Evolutionary conservation across 1,139 yeast species (phyloP).

Genomic region (Zygotorulaspora mrakii): DNA sequence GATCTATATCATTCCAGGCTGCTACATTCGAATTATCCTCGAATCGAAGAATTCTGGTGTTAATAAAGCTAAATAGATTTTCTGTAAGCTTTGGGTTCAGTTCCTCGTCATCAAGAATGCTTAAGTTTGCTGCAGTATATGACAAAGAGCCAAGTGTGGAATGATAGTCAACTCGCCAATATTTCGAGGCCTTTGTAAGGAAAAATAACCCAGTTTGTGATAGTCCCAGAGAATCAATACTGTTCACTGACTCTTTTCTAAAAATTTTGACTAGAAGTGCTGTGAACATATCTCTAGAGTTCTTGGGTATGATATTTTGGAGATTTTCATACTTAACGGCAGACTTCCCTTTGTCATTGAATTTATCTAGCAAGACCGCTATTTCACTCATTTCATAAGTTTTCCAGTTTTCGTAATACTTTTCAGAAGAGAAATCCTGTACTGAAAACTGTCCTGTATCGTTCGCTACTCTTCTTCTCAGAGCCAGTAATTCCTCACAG

Average conservation of each 20-base stretch:
- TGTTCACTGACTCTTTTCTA: slow-evolving; percentile 31
- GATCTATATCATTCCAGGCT: slow-evolving; percentile 50
- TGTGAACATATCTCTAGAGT: slow-evolving; percentile 39
- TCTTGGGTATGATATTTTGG: slow-evolving; percentile 41
- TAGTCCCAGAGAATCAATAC: slow-evolving; percentile 34
- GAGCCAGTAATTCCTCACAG: slow-evolving; percentile 32
- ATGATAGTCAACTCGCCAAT: slow-evolving; percentile 57
- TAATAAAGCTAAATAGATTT: slow-evolving; percentile 29
- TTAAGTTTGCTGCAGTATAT: slow-evolving; percentile 51
- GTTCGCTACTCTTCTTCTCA: slow-evolving; percentile 40
- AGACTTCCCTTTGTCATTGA: slow-evolving; percentile 38
- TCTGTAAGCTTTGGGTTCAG: slow-evolving; percentile 32
- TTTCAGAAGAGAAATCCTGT: slow-evolving; percentile 43
- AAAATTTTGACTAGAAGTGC: slow-evolving; percentile 37
- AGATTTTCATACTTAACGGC: slow-evolving; percentile 36
- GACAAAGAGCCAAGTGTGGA: slow-evolving; percentile 52
- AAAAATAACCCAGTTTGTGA: slow-evolving; percentile 44
- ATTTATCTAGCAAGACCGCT: slow-evolving; percentile 42
- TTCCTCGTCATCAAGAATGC: slow-evolving; percentile 39
- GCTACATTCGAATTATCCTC: slow-evolving; percentile 47
- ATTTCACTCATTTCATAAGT: slow-evolving; percentile 42
- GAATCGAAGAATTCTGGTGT: slow-evolving; percentile 37
- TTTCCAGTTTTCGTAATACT: slow-evolving; percentile 54
- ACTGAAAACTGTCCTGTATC: slow-evolving; percentile 44
- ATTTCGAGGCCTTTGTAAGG: slow-evolving; percentile 45